Base-by-base conservation (phyloP, 2,329 filamentous ascomycete genomes). In the Exophiala calicioides region DNA sequence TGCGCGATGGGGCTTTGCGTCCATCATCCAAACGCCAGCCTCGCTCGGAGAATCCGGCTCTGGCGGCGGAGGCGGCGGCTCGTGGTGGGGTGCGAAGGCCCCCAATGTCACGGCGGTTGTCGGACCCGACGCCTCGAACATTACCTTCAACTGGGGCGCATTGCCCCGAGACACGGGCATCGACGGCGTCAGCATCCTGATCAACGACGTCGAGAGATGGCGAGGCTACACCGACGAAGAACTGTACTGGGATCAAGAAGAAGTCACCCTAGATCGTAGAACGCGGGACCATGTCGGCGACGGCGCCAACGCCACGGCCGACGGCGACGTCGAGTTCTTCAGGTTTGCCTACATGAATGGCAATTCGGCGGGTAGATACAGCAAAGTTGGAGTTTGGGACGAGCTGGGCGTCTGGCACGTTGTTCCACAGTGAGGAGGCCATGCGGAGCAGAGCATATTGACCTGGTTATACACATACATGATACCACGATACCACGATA, bases 1-100 rank as follows among this genome's bases (percentile, higher is more conserved):
- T 50, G 91, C 90, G 3, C 80, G 91, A 32, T 97, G 93, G 93
- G 90, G 90, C 0, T 98, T 95, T 65, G 90, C 89, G 52, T 79
- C 86, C 1, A 81, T 98, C 35, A 78, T 98, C 12, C 85, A 98
- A 68, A 97, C 93, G 0, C 81, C 87, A 0, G 77, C 68, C 1
- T 82, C 83, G 1, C 70, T 98, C 18, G 75, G 79, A 7, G 74
- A 77, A 68, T 35, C 73, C 61, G 46, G 64, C 60, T 36, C 68
- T 68, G 40, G 77, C 5, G 67, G 73, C 10, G 62, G 65, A 30
- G 58, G 60, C 20, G 68, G 70, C 47, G 71, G 71, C 35, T 62
- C 68, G 58, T 68, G 70, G 61, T 68, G 70, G 61, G 66, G 69
- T 8, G 60, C 67, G 3, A 67, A 72, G 3, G 69, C 63, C 43